Conservation (phyloP, 1,284 basidiomycete species). For the Boletus smithii region DNA sequence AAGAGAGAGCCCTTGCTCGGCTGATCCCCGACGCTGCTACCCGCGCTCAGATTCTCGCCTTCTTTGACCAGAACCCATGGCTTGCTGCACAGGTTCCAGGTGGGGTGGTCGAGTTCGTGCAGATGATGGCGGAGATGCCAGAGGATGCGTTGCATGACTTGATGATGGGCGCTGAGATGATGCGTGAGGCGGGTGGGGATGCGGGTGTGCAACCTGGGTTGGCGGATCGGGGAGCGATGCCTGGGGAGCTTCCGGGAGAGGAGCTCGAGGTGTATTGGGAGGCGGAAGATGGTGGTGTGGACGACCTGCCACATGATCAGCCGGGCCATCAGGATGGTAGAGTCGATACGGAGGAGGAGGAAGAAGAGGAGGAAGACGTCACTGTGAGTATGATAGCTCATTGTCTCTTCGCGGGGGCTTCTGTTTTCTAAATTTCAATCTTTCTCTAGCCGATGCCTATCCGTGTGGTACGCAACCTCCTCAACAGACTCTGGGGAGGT, state of each 20-base stretch:
- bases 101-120: slow-evolving; percentile 61
- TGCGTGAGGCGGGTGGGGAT: slow-evolving; percentile 28
- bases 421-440: slow-evolving; percentile 6
- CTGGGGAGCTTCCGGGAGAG: slow-evolving; percentile 30
- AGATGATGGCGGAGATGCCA: slow-evolving; percentile 53
- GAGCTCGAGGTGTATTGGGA: slow-evolving; percentile 25
- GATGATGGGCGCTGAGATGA: slow-evolving; percentile 46
- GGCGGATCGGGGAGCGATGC: slow-evolving; percentile 38
- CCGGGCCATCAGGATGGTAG: slow-evolving; percentile 34
- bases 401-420: not conserved
- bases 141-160: slow-evolving; percentile 57
- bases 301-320: slow-evolving; percentile 3
- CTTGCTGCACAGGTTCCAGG: slow-evolving; percentile 59
- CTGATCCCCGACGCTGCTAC: slow-evolving; percentile 56
- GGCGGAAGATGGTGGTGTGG: slow-evolving; percentile 22
- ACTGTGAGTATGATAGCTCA: slow-evolving; percentile 40
- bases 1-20: slow-evolving; percentile 50
- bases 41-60: slow-evolving; percentile 52
- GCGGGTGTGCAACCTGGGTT: slow-evolving; percentile 41
- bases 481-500: slow-evolving; percentile 62
- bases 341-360: slow-evolving; percentile 30
- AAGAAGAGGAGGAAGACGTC: slow-evolving; percentile 45
- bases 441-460: slow-evolving; percentile 53
- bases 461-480: slow-evolving; percentile 57
- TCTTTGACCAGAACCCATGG: slow-evolving; percentile 25